Evolutionary conservation across 176 grass and related monocot species (phyloP), one percentile per base, ranked within the genome.

Genomic region (Oryza australiensis): DNA sequence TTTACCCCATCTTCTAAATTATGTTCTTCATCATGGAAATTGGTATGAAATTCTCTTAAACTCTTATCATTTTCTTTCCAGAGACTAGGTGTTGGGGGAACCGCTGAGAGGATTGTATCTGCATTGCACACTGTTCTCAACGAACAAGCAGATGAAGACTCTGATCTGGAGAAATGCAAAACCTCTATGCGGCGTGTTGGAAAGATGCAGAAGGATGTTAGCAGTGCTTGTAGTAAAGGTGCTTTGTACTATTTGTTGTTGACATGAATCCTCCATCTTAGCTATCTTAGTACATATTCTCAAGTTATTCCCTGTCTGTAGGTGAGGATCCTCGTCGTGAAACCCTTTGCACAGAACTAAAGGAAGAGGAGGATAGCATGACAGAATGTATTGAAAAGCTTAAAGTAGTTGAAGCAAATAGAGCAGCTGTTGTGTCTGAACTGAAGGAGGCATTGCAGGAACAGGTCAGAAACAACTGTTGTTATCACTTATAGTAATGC

Each of bases 171-270:
- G 82, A 99, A 88, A 88, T 99, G 91, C 70, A 95, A 92, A 72
- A 78, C 62, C 77, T 88, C 91, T 67, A 87, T 91, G 60, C 74
- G 79, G 27, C 78, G 41, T 70, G 78, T 95, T 76, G 91, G 72
- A 65, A 99, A 95, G 82, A 85, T 90, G 83, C 93, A 95, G 75
- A 95, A 92, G 84, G 91, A 99, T 71, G 87, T 95, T 68, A 77
- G 88, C 73, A 83, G 68, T 20, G 91, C 89, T 13, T 95, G 85
- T 60, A 93, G 38, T 68, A 82, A 92, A 88, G 91, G 96, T 99
- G 73, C 49, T 84, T 65, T 63, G 91, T 95, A 70, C 49, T 86
- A 68, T 63, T 75, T 83, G 70, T 69, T 76, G 33, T 68, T 76
- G 20, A 62, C 35, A 74, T 76, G 18, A 55, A 45, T 40, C 53